Evolutionary conservation across 495 filamentous ascomycete species (phyloP).

Genomic region (Pseudevernia furfuracea): DNA sequence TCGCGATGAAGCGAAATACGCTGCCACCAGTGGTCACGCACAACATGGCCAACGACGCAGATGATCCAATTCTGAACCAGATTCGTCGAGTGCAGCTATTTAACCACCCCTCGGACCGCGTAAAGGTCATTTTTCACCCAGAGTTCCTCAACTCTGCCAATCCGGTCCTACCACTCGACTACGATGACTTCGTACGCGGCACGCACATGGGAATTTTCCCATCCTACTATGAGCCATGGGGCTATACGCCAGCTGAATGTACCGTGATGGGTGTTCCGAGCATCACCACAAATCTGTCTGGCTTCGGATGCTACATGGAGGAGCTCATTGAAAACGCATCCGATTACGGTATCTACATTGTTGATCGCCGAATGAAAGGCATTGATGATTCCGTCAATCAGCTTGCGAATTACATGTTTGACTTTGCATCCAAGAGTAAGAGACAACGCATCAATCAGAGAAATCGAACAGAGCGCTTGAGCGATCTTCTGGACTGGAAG

Average conservation of each 20-base stretch:
- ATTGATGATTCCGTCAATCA: constrained; percentile 97
- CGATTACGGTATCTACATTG: constrained; percentile 98
- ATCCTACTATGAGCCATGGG: constrained; percentile 99
- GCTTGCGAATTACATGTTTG: constrained; percentile 84
- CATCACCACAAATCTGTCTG: constrained; percentile 96
- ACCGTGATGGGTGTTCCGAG: constrained; percentile 98
- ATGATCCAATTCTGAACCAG: constrained; percentile 94
- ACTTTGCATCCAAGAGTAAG: constrained; percentile 88
- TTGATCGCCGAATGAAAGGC: constrained; percentile 90
- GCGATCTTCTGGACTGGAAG: constrained; percentile 97
- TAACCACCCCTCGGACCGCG: constrained; percentile 88
- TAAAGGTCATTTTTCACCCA: constrained; percentile 96
- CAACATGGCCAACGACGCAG: constrained; percentile 92
- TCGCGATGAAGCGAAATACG: constrained; percentile 86
- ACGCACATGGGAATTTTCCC: constrained; percentile 93
- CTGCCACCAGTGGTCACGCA: constrained; percentile 98
- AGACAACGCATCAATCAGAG: constrained; percentile 97
- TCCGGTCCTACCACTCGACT: constrained; percentile 90
- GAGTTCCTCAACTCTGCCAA: constrained; percentile 95
- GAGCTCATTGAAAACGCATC: constrained; percentile 95
- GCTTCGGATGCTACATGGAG: constrained; percentile 99
- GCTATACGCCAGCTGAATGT: constrained; percentile 96
- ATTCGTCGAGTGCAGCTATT: constrained; percentile 93
- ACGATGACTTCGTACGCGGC: constrained; percentile 96
- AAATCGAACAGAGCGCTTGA: constrained; percentile 92